Conservation (phyloP, 331 rosid genomes). For the Prunus yedoensis region DNA sequence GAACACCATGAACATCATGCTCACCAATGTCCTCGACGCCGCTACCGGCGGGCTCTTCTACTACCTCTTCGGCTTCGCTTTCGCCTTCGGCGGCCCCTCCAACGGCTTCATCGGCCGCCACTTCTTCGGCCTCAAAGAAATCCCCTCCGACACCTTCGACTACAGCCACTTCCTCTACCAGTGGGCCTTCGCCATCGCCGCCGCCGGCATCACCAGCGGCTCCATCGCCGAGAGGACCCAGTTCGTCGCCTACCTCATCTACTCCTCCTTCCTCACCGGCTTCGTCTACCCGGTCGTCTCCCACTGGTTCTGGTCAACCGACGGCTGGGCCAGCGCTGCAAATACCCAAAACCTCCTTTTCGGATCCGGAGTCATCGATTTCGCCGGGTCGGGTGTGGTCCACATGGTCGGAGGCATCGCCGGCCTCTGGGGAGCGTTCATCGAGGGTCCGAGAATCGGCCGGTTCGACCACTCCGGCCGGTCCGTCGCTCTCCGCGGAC, state of each 20-base stretch:
- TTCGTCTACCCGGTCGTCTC: constrained; percentile 88
- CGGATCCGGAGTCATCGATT: constrained; percentile 71
- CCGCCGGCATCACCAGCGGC: constrained; percentile 90
- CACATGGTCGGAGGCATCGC: constrained; percentile 93
- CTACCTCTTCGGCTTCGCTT: constrained; percentile 89
- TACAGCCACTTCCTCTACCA: constrained; percentile 70
- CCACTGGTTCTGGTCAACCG: constrained; percentile 83
- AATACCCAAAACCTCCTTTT: constrained; percentile 39
- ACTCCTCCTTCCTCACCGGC: constrained; percentile 81
- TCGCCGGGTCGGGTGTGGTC: constrained; percentile 93
- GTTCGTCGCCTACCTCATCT: constrained; percentile 76
- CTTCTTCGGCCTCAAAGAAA: constrained; percentile 56
- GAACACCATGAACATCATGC: constrained; percentile 99
- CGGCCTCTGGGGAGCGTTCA: constrained; percentile 78
- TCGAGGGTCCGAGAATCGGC: constrained; percentile 89
- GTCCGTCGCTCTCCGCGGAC: constrained; percentile 54
- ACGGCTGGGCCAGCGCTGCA: constrained; percentile 74
- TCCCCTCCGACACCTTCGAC: constrained; percentile 37
- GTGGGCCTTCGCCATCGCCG: constrained; percentile 97
- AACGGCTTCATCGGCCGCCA: constrained; percentile 85
- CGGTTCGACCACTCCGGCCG: constrained; percentile 66
- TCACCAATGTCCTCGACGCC: constrained; percentile 91
- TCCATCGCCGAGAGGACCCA: constrained; percentile 86
- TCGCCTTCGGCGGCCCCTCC: constrained; percentile 77
- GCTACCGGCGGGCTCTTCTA: constrained; percentile 84